Conservation (phyloP, 2,329 filamentous ascomycete species). For the Metarhizium robertsii region DNA sequence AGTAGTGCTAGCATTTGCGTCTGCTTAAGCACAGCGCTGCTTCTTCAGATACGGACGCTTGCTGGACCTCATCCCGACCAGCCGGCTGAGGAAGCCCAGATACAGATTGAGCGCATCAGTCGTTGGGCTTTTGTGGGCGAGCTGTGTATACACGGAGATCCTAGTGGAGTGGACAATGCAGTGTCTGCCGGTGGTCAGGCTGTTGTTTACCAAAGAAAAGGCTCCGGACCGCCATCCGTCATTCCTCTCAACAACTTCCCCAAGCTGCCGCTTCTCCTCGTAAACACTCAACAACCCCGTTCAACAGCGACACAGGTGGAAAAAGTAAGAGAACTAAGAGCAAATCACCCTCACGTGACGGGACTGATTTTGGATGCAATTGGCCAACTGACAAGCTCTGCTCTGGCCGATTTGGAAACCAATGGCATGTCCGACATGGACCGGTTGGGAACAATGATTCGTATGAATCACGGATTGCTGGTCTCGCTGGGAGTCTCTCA, state of each 20-base stretch:
- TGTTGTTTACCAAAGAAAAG: background rate
- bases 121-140: background rate
- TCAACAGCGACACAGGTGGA: background rate
- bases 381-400: background rate
- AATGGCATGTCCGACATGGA: background rate
- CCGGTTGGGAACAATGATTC: background rate
- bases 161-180: background rate
- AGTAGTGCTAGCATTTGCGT: slow-evolving; percentile 11
- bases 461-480: background rate
- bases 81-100: background rate
- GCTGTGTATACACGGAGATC: background rate
- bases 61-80: slow-evolving; percentile 6
- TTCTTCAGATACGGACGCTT: slow-evolving; percentile 7
- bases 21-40: slow-evolving; percentile 10
- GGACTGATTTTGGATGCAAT: background rate
- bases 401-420: background rate
- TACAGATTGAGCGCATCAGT: background rate
- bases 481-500: slow-evolving; percentile 6
- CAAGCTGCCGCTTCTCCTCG: background rate
- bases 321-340: background rate
- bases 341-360: background rate
- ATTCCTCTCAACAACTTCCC: background rate
- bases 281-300: background rate
- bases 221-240: background rate
- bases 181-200: background rate